Evolutionary conservation across 768 basidiomycete genomes (phyloP).

Genomic region (Lactarius evosmus): DNA sequence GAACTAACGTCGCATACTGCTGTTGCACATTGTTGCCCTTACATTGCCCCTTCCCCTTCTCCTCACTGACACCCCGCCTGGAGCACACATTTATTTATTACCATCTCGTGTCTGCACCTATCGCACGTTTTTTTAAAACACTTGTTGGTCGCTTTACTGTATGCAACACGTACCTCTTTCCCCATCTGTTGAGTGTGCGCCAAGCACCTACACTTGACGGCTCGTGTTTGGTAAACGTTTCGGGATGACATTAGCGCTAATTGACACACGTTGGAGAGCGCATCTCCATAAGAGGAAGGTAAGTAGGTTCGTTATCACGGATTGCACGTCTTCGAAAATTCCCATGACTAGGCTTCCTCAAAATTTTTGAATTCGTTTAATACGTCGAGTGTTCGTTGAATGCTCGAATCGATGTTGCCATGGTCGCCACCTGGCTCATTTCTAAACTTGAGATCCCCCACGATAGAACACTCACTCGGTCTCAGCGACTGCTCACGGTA

Average conservation of each 20-base stretch:
- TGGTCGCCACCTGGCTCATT: slow-evolving; percentile 10
- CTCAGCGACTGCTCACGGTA: slow-evolving; percentile 18
- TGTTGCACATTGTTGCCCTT: slow-evolving; percentile 12
- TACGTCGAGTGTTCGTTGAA: neutral
- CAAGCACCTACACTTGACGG: neutral
- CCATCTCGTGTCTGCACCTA: slow-evolving; percentile 23
- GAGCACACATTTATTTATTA: slow-evolving; percentile 27
- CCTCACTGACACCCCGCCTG: slow-evolving; percentile 18
- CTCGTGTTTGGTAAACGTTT: slow-evolving; percentile 2
- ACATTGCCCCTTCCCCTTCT: neutral
- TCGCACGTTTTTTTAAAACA: slow-evolving; percentile 6
- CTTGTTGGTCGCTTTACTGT: slow-evolving; percentile 13
- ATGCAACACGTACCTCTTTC: slow-evolving; percentile 21
- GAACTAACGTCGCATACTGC: slow-evolving; percentile 17
- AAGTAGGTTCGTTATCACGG: slow-evolving; percentile 19
- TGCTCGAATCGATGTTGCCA: slow-evolving; percentile 4
- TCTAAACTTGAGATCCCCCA: slow-evolving; percentile 9
- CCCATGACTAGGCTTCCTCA: slow-evolving; percentile 4
- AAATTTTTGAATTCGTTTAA: neutral
- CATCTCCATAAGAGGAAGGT: slow-evolving; percentile 21
- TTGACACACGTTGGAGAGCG: neutral
- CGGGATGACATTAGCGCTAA: neutral
- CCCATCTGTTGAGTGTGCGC: slow-evolving; percentile 12
- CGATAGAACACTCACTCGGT: slow-evolving; percentile 10
- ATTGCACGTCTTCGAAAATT: neutral